These are phyloP conservation scores for Phalaenopsis hybrid DNA, from an alignment of 116 monocot species.

Conservation along the genomic window DNA sequence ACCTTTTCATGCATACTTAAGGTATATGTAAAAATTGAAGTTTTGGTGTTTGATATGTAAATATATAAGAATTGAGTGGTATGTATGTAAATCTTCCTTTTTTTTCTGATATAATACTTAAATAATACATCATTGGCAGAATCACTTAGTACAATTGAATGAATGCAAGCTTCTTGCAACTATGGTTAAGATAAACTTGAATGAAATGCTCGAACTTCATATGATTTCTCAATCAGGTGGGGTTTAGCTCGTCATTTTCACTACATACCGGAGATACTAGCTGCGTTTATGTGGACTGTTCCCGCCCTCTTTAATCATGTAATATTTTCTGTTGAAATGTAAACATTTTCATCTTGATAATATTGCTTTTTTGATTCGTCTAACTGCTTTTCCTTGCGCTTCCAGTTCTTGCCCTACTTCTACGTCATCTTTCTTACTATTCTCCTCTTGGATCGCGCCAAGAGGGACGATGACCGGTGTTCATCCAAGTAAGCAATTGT, in stretches of 20 bases:
- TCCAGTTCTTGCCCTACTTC: constrained; percentile 93
- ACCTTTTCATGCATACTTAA: too few relatives aligned
- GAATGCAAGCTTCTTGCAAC: not conserved
- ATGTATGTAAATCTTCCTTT: not conserved
- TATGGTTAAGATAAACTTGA: not conserved
- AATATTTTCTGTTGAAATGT: constrained; percentile 9
- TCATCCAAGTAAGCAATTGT: constrained; percentile 69
- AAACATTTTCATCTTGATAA: not conserved
- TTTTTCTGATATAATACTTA: not conserved
- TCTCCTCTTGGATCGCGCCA: constrained; percentile 90
- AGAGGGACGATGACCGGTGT: constrained; percentile 93
- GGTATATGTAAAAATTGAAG: too few relatives aligned
- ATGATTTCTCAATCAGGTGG: constrained; percentile 55
- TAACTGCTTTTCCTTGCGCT: constrained; percentile 6
- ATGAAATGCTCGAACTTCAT: not conserved
- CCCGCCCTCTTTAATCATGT: constrained; percentile 94
- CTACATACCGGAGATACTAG: constrained; percentile 84
- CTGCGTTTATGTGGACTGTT: constrained; percentile 92
- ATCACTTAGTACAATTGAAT: not conserved
- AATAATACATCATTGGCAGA: not conserved
- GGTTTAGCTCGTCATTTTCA: constrained; percentile 95
- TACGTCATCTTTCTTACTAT: constrained; percentile 91
- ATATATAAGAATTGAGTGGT: too few relatives aligned
- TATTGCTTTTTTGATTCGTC: not conserved
- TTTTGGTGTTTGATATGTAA: too few relatives aligned